These are phyloP conservation scores for Hymenoscyphus albidus DNA, from an alignment of 2,329 filamentous ascomycete genomes.

Conservation along the genomic window DNA sequence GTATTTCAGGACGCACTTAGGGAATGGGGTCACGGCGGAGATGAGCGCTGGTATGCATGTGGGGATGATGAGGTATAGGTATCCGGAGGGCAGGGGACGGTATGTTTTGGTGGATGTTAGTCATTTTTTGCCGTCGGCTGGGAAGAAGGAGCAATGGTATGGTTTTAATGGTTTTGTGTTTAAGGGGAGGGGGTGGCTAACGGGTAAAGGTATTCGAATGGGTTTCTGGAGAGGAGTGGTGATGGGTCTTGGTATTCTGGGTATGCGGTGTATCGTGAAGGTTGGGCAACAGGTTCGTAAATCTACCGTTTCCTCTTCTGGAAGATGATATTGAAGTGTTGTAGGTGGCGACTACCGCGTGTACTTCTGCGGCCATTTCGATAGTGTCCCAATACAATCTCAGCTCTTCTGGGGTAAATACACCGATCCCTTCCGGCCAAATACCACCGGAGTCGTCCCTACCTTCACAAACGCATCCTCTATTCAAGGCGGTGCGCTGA, in stretches of 20 bases:
- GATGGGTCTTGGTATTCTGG: conserved; percentile 1
- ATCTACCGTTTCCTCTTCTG: not conserved
- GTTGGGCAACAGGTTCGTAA: not conserved
- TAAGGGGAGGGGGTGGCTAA: not conserved
- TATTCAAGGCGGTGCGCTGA: conserved; percentile 12
- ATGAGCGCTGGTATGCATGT: conserved; percentile 47
- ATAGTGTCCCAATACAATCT: conserved; percentile 37
- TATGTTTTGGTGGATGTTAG: conserved; percentile 46
- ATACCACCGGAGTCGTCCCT: not conserved
- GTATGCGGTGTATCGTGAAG: not conserved
- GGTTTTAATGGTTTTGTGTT: conserved; percentile 31
- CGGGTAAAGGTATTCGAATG: conserved; percentile 38
- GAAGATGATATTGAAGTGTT: not conserved
- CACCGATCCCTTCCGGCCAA: not conserved
- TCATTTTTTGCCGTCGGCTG: conserved; percentile 43
- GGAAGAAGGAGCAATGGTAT: conserved; percentile 39
- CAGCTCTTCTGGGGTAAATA: conserved; percentile 38
- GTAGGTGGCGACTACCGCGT: conserved; percentile 41
- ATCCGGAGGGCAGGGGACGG: conserved; percentile 37
- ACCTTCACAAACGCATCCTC: conserved; percentile 8
- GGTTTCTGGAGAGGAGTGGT: conserved; percentile 34
- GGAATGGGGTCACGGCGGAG: conserved; percentile 47
- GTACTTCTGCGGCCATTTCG: conserved; percentile 60
- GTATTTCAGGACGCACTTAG: conserved; percentile 49
- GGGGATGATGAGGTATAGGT: conserved; percentile 51